A percentile compares a stretch with the other conserved stretches of the same genome.
phyloP scores from a whole-genome alignment of 2,329 filamentous ascomycete species.

The Pseudocercospora pini-densiflorae region DNA sequence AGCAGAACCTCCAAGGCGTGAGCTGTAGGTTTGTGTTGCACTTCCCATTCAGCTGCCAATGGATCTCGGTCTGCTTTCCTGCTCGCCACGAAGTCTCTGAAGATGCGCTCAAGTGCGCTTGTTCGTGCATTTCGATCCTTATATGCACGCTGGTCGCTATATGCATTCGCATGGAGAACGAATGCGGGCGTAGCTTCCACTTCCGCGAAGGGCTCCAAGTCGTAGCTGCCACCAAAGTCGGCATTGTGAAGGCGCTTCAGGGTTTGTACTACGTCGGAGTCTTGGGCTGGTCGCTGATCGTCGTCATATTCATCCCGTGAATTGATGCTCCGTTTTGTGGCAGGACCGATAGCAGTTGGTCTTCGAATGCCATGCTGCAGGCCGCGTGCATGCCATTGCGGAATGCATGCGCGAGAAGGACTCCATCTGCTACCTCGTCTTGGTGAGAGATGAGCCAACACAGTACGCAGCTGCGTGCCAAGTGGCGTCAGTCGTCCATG shows the following conservation, averaged over 20 bases:
- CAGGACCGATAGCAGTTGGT: not conserved
- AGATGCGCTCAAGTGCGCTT: conserved; percentile 3
- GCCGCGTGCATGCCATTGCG: not conserved
- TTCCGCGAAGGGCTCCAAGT: not conserved
- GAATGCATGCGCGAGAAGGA: not conserved
- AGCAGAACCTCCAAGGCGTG: conserved; percentile 23
- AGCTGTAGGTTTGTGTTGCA: conserved; percentile 13
- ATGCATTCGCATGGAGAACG: not conserved
- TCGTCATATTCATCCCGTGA: not conserved
- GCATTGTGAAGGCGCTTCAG: not conserved
- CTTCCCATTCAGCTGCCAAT: conserved; percentile 24
- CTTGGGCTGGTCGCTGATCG: not conserved
- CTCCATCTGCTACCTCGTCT: not conserved
- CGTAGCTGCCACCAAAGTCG: not conserved
- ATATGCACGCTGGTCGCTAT: not conserved
- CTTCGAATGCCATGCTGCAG: not conserved
- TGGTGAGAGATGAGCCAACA: conserved; percentile 28
- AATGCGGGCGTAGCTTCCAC: not conserved
- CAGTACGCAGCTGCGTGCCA: conserved; percentile 38
- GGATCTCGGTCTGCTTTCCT: conserved; percentile 6
- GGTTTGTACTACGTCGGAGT: not conserved
- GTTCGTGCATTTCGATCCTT: not conserved
- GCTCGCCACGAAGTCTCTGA: conserved; percentile 14
- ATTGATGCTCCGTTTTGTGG: not conserved
- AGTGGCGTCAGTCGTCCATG: conserved; percentile 41